Conservation (phyloP, 768 basidiomycete species). For the Russula foetens region DNA sequence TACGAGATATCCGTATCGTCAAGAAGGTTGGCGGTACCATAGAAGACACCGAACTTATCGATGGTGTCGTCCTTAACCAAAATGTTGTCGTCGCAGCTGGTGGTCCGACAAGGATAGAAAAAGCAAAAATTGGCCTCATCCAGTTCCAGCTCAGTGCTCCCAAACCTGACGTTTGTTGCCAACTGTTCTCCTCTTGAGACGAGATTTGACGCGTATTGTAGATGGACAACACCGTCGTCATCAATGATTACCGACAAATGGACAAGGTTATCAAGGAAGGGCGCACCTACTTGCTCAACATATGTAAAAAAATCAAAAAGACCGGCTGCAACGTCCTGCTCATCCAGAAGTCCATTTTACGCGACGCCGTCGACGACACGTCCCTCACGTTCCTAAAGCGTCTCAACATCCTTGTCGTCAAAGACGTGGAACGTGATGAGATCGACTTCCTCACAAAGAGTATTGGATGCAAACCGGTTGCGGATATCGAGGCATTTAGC, state of each 20-base stretch:
- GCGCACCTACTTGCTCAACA: constrained; percentile 92
- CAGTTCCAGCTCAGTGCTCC: constrained; percentile 98
- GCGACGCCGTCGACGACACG: constrained; percentile 97
- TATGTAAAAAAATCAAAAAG: constrained; percentile 99
- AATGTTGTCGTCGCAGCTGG: constrained; percentile 86
- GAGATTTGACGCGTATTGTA: constrained; percentile 27
- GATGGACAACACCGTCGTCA: constrained; percentile 99
- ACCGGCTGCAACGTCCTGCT: constrained; percentile 98
- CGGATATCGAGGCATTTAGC: constrained; percentile 95
- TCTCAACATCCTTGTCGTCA: constrained; percentile 91
- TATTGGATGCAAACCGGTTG: constrained; percentile 90
- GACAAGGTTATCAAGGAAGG: constrained; percentile 99
- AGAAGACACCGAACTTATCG: constrained; percentile 94
- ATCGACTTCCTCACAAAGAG: constrained; percentile 96
- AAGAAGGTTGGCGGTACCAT: constrained; percentile 99
- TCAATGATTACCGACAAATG: constrained; percentile 99
- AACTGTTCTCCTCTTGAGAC: background rate
- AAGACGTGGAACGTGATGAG: constrained; percentile 97
- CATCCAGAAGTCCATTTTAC: constrained; percentile 98
- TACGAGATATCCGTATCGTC: constrained; percentile 91
- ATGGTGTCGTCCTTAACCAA: constrained; percentile 96
- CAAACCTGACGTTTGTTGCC: constrained; percentile 80
- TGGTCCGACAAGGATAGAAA: constrained; percentile 92
- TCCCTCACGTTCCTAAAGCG: constrained; percentile 97
- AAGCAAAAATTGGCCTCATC: constrained; percentile 96